Evolutionary conservation across 441 rosid genomes (phyloP), one percentile per base, ranked within the genome.

Genomic region (Melastoma candidum): DNA sequence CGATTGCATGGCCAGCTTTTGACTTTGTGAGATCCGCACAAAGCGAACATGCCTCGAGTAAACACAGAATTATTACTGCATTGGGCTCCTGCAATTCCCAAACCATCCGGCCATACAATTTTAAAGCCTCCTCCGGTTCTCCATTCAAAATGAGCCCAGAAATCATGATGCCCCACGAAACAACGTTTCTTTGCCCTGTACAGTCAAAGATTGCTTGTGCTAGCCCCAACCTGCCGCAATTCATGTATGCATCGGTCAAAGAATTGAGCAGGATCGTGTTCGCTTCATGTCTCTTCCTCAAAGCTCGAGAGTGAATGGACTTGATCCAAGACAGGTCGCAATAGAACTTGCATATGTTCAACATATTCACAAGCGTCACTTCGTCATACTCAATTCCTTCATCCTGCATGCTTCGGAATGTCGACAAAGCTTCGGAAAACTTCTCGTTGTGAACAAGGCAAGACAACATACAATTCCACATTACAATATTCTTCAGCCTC

Each of bases 181-280:
- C 82, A 11, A 66, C 74, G 66, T 73, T 82, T 49, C 59, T 74
- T 56, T n/a, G 59, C 4, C 29, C 14, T 67, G 73, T 48, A 24
- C 56, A 49, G 53, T 48, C 63, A 57, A 83, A 49, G 46, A 74
- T 65, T 12, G 54, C 71, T 71, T 59, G 55, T 13, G 81, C 77
- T 44, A 53, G 47, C 47, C 79, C 64, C 64, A 67, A 51, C 52
- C 67, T 75, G 60, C 54, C 26, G 57, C 83, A 82, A 57, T 67
- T 74, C 26, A 76, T 69, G 63, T 84, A 87, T 17, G 84, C 75
- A 68, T 87, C 88, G 46, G 77, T 68, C 56, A 87, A 74, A 61
- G 84, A 73, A 56, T 64, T 84, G 22, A 72, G 9, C 0, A 65
- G 68, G 7, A 69, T 57, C 49, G 68, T 59, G 49, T 83, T 83